Conservation (phyloP, 306 rosid species). For the Acacia melanoxylon region DNA sequence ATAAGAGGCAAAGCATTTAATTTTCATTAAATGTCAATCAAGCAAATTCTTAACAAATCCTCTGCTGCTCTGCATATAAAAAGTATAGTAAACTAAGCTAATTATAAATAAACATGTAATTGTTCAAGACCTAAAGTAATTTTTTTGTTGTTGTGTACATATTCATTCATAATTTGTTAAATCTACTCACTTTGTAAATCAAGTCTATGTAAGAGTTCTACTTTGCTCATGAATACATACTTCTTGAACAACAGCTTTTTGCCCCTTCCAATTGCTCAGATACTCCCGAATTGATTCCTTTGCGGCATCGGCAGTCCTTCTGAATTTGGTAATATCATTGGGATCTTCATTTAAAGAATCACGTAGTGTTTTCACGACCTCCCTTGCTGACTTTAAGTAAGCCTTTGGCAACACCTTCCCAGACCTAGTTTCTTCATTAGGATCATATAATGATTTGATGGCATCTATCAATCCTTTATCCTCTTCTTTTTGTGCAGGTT, state of each 20-base stretch:
- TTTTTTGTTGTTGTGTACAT: background rate
- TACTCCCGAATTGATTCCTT: conserved; percentile 87
- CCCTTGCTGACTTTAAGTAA: conserved; percentile 78
- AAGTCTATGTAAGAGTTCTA: background rate
- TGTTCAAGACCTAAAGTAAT: background rate
- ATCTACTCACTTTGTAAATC: background rate
- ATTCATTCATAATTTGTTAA: background rate
- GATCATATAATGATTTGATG: conserved; percentile 66
- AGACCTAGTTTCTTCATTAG: conserved; percentile 66
- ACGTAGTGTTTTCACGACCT: conserved; percentile 77
- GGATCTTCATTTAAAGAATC: conserved; percentile 74
- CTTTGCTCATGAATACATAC: conserved; percentile 40
- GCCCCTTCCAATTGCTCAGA: conserved; percentile 82
- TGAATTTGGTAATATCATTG: conserved; percentile 63
- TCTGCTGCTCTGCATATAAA: background rate
- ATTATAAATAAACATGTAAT: background rate
- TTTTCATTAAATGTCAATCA: conserved; percentile 2
- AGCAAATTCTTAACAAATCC: background rate
- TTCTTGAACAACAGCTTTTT: conserved; percentile 61
- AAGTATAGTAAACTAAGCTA: background rate
- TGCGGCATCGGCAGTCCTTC: conserved; percentile 93
- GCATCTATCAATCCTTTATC: conserved; percentile 64
- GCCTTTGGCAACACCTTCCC: conserved; percentile 90
- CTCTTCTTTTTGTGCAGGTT: conserved; percentile 46
- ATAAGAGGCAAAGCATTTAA: background rate